A percentile compares a stretch with the other conserved stretches of the same genome.
Evolutionary conservation across 1,284 basidiomycete species (phyloP).

Genomic region (Rhodotorula sp.): DNA sequence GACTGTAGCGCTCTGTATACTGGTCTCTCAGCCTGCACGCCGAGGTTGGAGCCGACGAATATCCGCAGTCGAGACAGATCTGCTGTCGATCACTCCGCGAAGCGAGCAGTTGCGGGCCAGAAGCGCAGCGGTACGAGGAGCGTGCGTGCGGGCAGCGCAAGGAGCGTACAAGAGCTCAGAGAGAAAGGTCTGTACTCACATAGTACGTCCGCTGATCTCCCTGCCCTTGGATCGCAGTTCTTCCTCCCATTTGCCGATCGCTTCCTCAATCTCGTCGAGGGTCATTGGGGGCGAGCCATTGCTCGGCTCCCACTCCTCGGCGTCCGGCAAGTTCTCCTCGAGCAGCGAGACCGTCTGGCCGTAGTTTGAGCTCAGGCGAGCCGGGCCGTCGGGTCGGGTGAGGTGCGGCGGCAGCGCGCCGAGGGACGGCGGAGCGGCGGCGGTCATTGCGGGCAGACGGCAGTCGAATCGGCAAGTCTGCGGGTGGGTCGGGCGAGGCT

Average conservation of each 20-base stretch:
- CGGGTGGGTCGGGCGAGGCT: conserved; percentile 3
- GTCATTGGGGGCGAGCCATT: conserved; percentile 24
- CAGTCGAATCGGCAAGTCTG: too few species aligned
- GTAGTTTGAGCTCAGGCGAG: conserved; percentile 21
- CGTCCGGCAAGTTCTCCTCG: conserved; percentile 18
- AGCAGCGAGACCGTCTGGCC: conserved; percentile 24
- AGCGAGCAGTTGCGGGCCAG: too few species aligned
- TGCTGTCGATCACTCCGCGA: neutral
- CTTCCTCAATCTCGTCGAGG: conserved; percentile 32
- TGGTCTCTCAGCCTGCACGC: neutral
- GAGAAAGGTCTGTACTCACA: conserved; percentile 22
- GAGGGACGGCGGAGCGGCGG: neutral
- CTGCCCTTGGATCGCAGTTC: conserved; percentile 32
- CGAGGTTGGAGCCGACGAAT: neutral
- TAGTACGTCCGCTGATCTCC: conserved; percentile 37
- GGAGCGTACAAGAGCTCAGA: neutral
- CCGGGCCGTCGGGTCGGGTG: conserved; percentile 27
- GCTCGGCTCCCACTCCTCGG: conserved; percentile 37
- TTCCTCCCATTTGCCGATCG: conserved; percentile 35
- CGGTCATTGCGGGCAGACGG: too few species aligned
- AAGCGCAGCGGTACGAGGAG: too few species aligned
- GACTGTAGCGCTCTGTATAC: neutral
- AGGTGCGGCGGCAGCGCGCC: conserved; percentile 10
- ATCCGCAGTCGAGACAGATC: neutral
- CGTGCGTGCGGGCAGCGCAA: neutral